Conservation (phyloP, 306 rosid genomes). For the Phaseolus lunatus region DNA sequence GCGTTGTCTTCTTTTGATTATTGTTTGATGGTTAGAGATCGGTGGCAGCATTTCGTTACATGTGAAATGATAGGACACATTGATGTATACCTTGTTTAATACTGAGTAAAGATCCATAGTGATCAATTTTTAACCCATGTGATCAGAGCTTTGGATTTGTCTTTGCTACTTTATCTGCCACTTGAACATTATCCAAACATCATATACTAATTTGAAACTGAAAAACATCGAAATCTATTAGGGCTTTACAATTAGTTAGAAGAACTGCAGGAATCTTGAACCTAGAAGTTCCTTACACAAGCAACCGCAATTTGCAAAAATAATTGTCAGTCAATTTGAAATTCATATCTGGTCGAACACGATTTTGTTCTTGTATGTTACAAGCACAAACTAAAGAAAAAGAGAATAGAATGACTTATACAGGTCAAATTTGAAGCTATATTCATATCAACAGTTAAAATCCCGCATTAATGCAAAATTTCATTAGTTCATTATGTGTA, state of each 20-base stretch:
- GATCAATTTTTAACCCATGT: conserved; percentile 36
- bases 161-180: conserved; percentile 23
- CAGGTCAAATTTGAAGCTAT: not conserved
- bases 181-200: not conserved
- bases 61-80: conserved; percentile 36
- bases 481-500: not conserved
- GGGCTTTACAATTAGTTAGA: not conserved
- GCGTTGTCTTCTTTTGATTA: conserved; percentile 33
- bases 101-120: conserved; percentile 32
- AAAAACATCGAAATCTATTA: not conserved
- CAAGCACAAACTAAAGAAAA: not conserved
- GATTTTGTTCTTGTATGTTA: not conserved
- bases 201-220: not conserved
- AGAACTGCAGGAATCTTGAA: not conserved
- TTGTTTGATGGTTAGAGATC: conserved; percentile 34
- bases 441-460: not conserved
- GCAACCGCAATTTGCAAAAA: not conserved
- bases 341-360: not conserved
- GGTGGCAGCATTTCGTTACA: conserved; percentile 26
- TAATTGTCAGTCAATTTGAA: not conserved
- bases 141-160: conserved; percentile 11
- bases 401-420: not conserved
- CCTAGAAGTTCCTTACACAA: not conserved
- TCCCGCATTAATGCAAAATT: not conserved
- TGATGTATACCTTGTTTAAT: conserved; percentile 35